Base-by-base conservation (phyloP, 768 basidiomycete species). In the Lactifluus echinatus region DNA sequence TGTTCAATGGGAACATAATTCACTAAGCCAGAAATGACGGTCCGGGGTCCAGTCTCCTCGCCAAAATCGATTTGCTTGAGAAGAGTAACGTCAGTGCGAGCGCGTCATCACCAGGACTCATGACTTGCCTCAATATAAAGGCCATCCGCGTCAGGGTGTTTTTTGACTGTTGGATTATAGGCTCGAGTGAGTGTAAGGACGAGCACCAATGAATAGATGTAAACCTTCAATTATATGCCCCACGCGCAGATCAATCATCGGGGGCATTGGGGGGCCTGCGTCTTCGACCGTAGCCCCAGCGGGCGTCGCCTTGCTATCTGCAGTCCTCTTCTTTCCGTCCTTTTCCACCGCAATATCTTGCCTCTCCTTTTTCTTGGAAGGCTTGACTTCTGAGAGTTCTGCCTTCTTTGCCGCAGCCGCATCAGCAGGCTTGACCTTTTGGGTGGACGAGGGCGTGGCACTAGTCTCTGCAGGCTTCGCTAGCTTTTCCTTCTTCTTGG, bases 201-300 rank as follows among this genome's bases (percentile, higher is more conserved):
- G 31, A 31, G 2, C 10, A 4, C 26, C 28, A n/a, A 26, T 31
- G 51, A 29, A 33, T 40, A 6, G 31, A 71, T 82, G 67, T 64
- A n/a, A n/a, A 95, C 93, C 83, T 68, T 96, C 89, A 17, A 97
- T 73, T 61, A 98, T 95, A 63, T 83, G 85, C 3, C 96, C 95
- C 3, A 99, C 92, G 45, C 95, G 81, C 59, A 99, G 78, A 65
- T 99, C 96, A 66, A 99, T 88, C 94, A 98, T 97, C 43, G 91
- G 93, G 14, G 96, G 96, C 17, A 85, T 76, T 33, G 94, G 93
- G 61, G 86, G 85, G n/a, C 85, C 82, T 2, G 78, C 77, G 62
- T 92, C 93, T 56, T 79, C 82, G 39, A 78, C 75, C 43, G 75
- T 68, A 44, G 79, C 75, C 46, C 76, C 68, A 29, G 54, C 67